These are phyloP conservation scores for Triglochin maritima DNA, from an alignment of 106 monocot genomes.

Conservation along the genomic window DNA sequence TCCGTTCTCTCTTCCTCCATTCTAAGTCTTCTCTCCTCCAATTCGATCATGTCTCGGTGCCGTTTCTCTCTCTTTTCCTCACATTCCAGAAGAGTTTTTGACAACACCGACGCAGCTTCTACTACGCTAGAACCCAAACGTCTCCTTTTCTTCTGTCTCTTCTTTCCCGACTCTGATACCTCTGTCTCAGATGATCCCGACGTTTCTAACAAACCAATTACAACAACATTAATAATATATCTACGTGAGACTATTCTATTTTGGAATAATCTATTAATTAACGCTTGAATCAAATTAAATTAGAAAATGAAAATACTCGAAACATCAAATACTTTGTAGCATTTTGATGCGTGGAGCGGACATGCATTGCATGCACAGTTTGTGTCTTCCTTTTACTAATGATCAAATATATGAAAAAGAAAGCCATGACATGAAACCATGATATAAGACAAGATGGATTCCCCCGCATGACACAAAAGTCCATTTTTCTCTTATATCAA, in stretches of 20 bases:
- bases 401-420: too few species aligned
- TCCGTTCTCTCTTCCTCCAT: conserved; percentile 60
- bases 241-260: neutral
- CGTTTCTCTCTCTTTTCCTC: conserved; percentile 75
- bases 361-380: too few species aligned
- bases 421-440: too few species aligned
- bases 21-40: conserved; percentile 68
- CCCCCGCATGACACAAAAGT: too few species aligned
- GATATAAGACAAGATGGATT: too few species aligned
- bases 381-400: too few species aligned
- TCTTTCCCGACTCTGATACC: neutral
- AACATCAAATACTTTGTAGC: too few species aligned
- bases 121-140: conserved; percentile 51
- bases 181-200: conserved; percentile 36
- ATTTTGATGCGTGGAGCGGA: too few species aligned
- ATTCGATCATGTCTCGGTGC: conserved; percentile 61
- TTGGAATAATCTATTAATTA: too few species aligned
- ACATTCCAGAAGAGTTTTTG: conserved; percentile 55
- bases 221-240: neutral
- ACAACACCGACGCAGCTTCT: conserved; percentile 50
- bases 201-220: conserved; percentile 2
- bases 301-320: too few species aligned
- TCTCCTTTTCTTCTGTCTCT: conserved; percentile 17
- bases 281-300: too few species aligned
- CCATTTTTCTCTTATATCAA: too few species aligned